Percentiles rank a stretch among this genome's conserved stretches.
Conservation (phyloP, 208 protist species). For the Spongospora subterranea region DNA sequence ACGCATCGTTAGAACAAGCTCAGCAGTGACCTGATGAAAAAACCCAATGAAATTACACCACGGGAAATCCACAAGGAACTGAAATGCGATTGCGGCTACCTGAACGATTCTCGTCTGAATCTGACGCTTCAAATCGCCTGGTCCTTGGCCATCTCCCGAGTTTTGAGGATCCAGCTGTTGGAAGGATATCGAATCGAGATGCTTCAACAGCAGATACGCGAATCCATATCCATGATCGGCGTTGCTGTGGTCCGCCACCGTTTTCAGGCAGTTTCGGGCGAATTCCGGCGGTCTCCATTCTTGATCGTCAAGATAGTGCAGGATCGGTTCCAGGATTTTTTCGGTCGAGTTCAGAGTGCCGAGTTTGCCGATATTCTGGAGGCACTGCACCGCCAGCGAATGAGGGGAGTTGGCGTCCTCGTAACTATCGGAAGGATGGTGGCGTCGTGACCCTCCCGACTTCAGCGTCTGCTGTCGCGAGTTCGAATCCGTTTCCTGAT, state of each 20-base stretch:
- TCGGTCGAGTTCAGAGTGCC: constrained; percentile 38
- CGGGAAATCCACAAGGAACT: not conserved
- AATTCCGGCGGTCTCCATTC: constrained; percentile 30
- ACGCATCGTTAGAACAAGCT: constrained; percentile 32
- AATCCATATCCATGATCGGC: constrained; percentile 39
- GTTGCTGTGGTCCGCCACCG: constrained; percentile 41
- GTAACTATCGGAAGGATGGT: too few relatives aligned
- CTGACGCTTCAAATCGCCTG: not conserved
- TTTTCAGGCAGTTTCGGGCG: not conserved
- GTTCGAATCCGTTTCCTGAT: not conserved
- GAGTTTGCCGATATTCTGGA: constrained; percentile 32
- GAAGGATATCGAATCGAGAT: not conserved
- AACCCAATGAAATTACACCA: too few relatives aligned
- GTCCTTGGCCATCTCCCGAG: not conserved
- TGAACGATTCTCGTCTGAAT: constrained; percentile 42
- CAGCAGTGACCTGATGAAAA: constrained; percentile 32
- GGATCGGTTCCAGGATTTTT: constrained; percentile 4
- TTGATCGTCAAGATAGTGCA: constrained; percentile 13
- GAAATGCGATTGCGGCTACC: not conserved
- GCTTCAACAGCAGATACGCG: constrained; percentile 54
- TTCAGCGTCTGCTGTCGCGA: not conserved
- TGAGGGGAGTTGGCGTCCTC: not conserved
- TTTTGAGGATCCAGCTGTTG: not conserved
- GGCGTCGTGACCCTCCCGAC: not conserved
- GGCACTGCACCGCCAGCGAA: constrained; percentile 5